Evolutionary conservation across 2,329 filamentous ascomycete genomes (phyloP).

Genomic region (Thermothelomyces thermophilus): DNA sequence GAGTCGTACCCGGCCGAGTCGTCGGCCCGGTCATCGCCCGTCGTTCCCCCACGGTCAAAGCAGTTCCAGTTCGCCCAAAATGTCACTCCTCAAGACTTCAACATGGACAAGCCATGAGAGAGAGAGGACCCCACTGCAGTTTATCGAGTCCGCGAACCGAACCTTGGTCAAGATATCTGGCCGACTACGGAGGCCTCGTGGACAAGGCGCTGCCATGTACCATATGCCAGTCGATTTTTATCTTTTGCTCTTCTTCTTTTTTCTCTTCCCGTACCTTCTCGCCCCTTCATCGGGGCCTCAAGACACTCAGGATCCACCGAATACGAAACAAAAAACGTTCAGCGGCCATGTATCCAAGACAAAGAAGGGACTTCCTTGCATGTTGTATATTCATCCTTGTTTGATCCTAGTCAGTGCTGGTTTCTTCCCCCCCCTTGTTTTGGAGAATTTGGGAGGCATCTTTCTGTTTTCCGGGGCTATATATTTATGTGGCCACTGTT

Average conservation of each 20-base stretch:
- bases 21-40: constrained; percentile 33
- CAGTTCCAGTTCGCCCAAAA: constrained; percentile 43
- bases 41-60: constrained; percentile 32
- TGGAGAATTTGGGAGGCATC: neutral
- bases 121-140: no score
- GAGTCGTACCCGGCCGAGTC: constrained; percentile 34
- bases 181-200: no score
- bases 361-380: neutral
- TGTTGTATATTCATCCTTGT: neutral
- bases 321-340: no score
- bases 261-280: neutral
- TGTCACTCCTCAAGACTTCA: constrained; percentile 40
- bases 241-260: neutral
- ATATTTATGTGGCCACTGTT: constrained; percentile 12
- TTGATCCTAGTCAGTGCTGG: no score
- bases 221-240: neutral
- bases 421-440: neutral
- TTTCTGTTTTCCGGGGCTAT: neutral
- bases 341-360: no score
- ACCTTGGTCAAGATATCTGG: no score
- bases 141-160: no score
- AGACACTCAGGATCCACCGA: no score
- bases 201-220: neutral
- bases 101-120: constrained; percentile 17
- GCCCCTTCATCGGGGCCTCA: no score